Evolutionary conservation across 345 rosid species (phyloP).

Genomic region (Gynandropsis gynandra): DNA sequence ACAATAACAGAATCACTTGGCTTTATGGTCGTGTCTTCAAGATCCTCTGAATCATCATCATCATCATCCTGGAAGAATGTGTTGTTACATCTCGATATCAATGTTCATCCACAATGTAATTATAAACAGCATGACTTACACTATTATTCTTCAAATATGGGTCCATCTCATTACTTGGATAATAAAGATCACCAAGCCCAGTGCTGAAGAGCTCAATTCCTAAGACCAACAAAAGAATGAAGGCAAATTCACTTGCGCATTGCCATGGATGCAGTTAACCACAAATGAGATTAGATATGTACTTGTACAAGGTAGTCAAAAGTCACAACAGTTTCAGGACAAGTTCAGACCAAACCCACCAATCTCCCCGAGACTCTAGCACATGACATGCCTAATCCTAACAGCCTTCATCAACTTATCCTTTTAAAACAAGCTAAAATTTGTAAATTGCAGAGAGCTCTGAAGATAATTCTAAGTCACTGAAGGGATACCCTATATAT

Average conservation of each 20-base stretch:
- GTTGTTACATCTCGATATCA: neutral
- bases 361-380: neutral
- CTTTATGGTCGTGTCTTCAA: slow-evolving; percentile 58
- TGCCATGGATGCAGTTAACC: neutral
- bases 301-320: no score
- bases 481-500: no score
- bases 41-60: slow-evolving; percentile 80
- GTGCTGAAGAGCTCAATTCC: slow-evolving; percentile 67
- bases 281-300: no score
- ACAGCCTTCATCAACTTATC: no score
- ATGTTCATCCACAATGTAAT: neutral
- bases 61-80: slow-evolving; percentile 18
- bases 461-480: no score
- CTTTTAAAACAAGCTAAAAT: no score
- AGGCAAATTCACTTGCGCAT: neutral
- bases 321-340: no score
- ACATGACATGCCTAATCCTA: neutral
- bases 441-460: no score
- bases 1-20: slow-evolving; percentile 69
- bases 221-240: slow-evolving; percentile 23
- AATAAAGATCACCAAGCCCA: slow-evolving; percentile 71
- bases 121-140: slow-evolving; percentile 34
- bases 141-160: slow-evolving; percentile 65
- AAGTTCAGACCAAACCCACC: no score
- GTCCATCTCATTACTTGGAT: slow-evolving; percentile 81